These are phyloP conservation scores for Gastrolobium villosum DNA, from an alignment of 306 rosid species.

Conservation along the genomic window DNA sequence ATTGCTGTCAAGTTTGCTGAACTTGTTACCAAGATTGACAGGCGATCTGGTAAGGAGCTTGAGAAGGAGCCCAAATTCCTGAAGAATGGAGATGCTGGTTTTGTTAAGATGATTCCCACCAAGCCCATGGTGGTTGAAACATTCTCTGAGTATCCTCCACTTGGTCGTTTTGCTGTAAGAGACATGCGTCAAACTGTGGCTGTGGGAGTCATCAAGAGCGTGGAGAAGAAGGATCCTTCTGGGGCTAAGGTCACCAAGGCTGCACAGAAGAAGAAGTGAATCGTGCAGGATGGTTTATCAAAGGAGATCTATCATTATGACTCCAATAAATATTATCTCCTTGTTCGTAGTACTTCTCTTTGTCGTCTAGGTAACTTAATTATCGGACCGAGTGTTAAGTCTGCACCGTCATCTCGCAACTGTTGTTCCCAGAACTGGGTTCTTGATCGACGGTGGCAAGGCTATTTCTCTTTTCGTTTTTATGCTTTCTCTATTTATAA, in stretches of 20 bases:
- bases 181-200: conserved; percentile 98
- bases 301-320: not conserved
- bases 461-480: not conserved
- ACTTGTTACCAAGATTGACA: conserved; percentile 85
- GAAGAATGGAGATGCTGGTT: conserved; percentile 92
- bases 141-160: conserved; percentile 84
- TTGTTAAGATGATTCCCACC: conserved; percentile 88
- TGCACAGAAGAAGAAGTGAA: conserved; percentile 88
- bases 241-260: conserved; percentile 86
- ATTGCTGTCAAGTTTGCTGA: conserved; percentile 88
- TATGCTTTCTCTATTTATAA: not conserved
- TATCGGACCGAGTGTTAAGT: conserved; percentile 38
- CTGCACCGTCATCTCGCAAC: conserved; percentile 48
- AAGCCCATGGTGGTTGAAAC: conserved; percentile 96
- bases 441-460: conserved; percentile 73
- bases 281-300: conserved; percentile 45
- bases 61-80: conserved; percentile 93
- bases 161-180: conserved; percentile 91
- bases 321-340: conserved; percentile 45
- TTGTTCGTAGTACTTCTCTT: not conserved
- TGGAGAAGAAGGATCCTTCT: conserved; percentile 87
- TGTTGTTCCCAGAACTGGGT: conserved; percentile 71
- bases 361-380: not conserved
- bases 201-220: conserved; percentile 88
- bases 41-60: conserved; percentile 89